phyloP scores from a whole-genome alignment of 305 asterid species.

The Fraxinus baroniana region DNA sequence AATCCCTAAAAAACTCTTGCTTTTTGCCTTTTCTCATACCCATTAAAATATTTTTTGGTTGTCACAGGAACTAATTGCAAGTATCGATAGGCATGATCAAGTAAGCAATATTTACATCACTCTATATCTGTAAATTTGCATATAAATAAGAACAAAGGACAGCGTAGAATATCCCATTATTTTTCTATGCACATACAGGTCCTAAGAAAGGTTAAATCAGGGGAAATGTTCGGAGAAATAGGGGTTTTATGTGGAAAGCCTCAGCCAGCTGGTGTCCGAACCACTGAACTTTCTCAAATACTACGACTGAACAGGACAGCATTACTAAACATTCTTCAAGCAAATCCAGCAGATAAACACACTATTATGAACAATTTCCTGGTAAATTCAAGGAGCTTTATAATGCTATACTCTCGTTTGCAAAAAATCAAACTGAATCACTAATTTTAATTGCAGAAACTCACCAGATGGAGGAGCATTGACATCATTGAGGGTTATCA shows the following conservation, averaged over 20 bases:
- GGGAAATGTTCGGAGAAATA: conserved; percentile 76
- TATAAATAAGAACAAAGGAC: not conserved
- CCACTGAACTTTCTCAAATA: conserved; percentile 69
- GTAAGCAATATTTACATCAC: conserved; percentile 33
- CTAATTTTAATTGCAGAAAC: conserved; percentile 38
- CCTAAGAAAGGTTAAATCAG: conserved; percentile 55
- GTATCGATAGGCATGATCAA: conserved; percentile 56
- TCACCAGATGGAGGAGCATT: conserved; percentile 41
- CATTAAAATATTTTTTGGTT: not conserved
- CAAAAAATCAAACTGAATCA: not conserved
- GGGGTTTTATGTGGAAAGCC: conserved; percentile 67
- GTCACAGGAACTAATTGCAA: conserved; percentile 57
- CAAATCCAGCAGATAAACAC: conserved; percentile 57
- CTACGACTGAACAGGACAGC: conserved; percentile 52
- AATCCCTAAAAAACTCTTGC: not conserved
- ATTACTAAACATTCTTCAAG: conserved; percentile 49
- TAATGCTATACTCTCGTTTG: not conserved
- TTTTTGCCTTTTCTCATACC: conserved; percentile 9
- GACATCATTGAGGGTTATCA: conserved; percentile 41
- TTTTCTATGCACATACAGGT: conserved; percentile 35
- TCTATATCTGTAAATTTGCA: not conserved
- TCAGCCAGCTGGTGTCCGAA: conserved; percentile 64
- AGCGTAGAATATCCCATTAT: not conserved
- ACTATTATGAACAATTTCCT: conserved; percentile 56
- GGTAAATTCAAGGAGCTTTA: conserved; percentile 40